A percentile compares a stretch with the other conserved stretches of the same genome.
phyloP scores from a whole-genome alignment of 108 stramenopile genomes.

The Nannochloropsis oceanica region DNA sequence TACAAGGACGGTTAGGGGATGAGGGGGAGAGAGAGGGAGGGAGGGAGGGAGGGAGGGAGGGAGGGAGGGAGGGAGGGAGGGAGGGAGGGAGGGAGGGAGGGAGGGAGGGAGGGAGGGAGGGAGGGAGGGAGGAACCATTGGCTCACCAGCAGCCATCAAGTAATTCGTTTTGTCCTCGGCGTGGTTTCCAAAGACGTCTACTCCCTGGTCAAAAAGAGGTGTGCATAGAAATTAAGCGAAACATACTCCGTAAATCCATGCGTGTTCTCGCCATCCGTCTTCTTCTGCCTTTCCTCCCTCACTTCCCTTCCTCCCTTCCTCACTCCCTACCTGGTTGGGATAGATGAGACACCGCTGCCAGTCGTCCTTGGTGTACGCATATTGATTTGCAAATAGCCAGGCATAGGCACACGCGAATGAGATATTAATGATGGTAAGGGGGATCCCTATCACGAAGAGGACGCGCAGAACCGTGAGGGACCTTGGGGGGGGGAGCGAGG shows the following conservation, averaged over 20 bases:
- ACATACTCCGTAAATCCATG: not conserved
- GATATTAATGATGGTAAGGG: not conserved
- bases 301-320: not conserved
- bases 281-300: not conserved
- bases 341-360: not conserved
- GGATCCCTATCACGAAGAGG: not conserved
- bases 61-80: not conserved
- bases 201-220: not conserved
- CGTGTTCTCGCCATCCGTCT: not conserved
- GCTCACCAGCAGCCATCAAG: not conserved
- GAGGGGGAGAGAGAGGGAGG: not conserved
- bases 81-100: not conserved
- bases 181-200: not conserved
- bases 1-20: not conserved
- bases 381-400: not conserved
- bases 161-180: not conserved
- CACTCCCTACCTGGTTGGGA: not conserved
- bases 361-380: not conserved
- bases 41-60: not conserved
- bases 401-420: not conserved
- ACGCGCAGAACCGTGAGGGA: not conserved
- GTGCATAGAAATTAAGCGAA: not conserved
- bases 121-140: not conserved
- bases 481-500: not conserved
- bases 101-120: not conserved